Evolutionary conservation across 768 basidiomycete species (phyloP), one percentile per base, ranked within the genome.

Genomic region (Lanmaoa rubissima): DNA sequence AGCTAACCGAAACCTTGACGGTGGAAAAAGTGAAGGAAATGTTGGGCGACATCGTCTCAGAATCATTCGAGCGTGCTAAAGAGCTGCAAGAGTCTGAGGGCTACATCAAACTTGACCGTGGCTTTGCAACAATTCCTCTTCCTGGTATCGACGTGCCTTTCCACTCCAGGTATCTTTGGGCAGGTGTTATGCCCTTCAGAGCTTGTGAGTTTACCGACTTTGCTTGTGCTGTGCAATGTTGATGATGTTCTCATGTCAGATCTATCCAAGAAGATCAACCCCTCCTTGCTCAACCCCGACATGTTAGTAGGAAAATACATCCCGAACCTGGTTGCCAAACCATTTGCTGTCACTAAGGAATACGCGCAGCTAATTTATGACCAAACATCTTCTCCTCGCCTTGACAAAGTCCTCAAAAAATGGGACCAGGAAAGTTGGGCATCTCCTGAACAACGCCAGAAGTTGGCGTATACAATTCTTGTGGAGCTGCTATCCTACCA

Each of bases 101-200:
- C 9, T 85, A 90, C 63, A 92, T 99, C 76, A 89, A 88, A 65
- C 85, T 99, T 50, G 96, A 99, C 65, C 91, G 97, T 65, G 97
- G 97, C 9, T 97, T 94, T 64, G 96, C 96, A 1, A 94, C 94
- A 19, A 95, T 95, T 55, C 94, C 93, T 41, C 81, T 96, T 39
- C 92, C 95, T 39, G 96, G 96, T 59, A 98, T 99, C 65, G 97
- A 98, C 65, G 97, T 99, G 1, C 97, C 97, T 5, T 99, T 99
- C 91, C 97, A 99, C 73, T 98, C 97, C 4, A 90, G 95, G 57
- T 99, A 98, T 75, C 83, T 99, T 39, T 99, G 97, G 97, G 95
- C 95, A 16, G 94, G 94, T 69, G 94, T 97, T 31, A 82, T 96
- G 86, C 92, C 95, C 11, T 96, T 97, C 91, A 86, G 94, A 63